Evolutionary conservation across 2,329 filamentous ascomycete genomes (phyloP), one percentile per base, ranked within the genome.

Genomic region (Talaromyces pinophilus): DNA sequence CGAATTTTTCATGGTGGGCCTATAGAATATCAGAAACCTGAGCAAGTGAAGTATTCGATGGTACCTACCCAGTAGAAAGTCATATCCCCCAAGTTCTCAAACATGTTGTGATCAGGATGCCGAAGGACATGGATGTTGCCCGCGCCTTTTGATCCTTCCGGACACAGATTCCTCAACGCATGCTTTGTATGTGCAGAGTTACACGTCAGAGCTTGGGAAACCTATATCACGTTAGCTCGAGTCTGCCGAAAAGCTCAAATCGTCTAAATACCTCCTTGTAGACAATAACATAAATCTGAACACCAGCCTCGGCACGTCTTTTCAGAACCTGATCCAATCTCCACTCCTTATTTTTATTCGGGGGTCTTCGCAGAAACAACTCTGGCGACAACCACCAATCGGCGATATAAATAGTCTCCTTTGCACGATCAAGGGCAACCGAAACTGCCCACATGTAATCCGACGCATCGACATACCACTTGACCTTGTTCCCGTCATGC

Each of bases 391-490:
- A 17, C 66, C 66, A 67, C 66, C 66, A 67, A 22, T 67, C 62
- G 35, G 62, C 66, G 70, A 99, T 96, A 78, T 98, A 99, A 72
- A 99, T 97, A 55, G 90, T 90, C 79, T 98, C 94, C 74, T 91
- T 91, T 44, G 95, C 95, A 67, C 89, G 85, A 69, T 98, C 93
- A 90, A 67, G 57, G 11, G 66, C 66, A 13, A 28, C 88, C 0
- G 93, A 96, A 11, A 99, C 93, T 19, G 95, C 90, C 89, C 93
- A 97, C 77, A 95, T 96, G 79, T 99, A 99, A 80, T 98, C 91
- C 68, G 93, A 85, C 2, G 93, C 95, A 76, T 98, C 95, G 11
- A 98, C 92, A 79, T 97, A 98, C 93, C 94, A 99, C 82, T 98
- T 98, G 76, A 95, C 84, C 66, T 91, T 84, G 77, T 98, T 97